phyloP scores from a whole-genome alignment of 2,329 filamentous ascomycete genomes.

The Diaporthe citriasiana region DNA sequence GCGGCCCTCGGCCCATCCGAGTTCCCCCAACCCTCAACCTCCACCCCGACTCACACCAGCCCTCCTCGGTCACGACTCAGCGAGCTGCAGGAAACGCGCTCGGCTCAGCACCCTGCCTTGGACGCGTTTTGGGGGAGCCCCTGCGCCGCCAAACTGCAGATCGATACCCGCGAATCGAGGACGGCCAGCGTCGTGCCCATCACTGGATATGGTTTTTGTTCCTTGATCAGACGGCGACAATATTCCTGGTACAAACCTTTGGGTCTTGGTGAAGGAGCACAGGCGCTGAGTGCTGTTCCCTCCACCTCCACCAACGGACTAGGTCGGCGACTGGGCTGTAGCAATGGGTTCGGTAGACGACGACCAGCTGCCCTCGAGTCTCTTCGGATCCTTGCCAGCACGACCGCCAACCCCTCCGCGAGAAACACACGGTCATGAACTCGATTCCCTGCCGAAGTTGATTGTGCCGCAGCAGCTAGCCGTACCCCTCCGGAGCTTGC shows the following conservation, averaged over 20 bases:
- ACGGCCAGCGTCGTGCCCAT: constrained; percentile 19
- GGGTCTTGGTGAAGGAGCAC: constrained; percentile 33
- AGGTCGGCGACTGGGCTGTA: constrained; percentile 30
- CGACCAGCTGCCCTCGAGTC: constrained; percentile 50
- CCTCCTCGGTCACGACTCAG: constrained; percentile 28
- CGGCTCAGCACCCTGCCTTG: constrained; percentile 18
- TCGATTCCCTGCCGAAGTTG: constrained; percentile 53
- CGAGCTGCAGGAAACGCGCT: constrained; percentile 28
- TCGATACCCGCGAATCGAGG: background rate
- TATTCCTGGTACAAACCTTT: constrained; percentile 19
- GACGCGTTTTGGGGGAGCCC: constrained; percentile 29
- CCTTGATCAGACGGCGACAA: constrained; percentile 22
- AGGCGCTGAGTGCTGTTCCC: constrained; percentile 41
- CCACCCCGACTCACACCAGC: constrained; percentile 11
- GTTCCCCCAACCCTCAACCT: constrained; percentile 13
- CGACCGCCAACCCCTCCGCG: constrained; percentile 79
- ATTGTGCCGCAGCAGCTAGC: constrained; percentile 51
- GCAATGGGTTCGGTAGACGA: constrained; percentile 40
- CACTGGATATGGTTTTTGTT: constrained; percentile 35
- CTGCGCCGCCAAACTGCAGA: constrained; percentile 21
- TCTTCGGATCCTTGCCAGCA: constrained; percentile 67
- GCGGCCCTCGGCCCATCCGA: background rate
- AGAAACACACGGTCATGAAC: constrained; percentile 59
- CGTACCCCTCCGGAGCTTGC: constrained; percentile 58
- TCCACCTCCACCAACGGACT: constrained; percentile 46